Percentiles rank a stretch among this genome's conserved stretches.
phyloP scores from a whole-genome alignment of 2,329 filamentous ascomycete species.

The Neopestalotiopsis sp. region DNA sequence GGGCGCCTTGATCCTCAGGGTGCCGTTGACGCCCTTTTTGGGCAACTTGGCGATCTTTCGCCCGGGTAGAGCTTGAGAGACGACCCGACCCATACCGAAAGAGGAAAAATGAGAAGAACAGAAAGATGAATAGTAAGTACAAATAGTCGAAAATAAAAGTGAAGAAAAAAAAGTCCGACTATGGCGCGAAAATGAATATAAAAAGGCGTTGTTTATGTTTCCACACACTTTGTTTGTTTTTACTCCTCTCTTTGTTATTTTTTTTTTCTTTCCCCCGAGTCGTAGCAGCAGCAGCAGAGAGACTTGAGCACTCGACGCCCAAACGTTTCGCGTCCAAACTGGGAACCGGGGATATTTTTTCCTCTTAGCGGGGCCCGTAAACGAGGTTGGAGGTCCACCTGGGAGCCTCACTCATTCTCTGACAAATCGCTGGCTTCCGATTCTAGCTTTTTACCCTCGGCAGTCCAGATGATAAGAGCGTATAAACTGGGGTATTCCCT shows the following conservation, averaged over 20 bases:
- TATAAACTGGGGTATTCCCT: not conserved
- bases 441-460: not conserved
- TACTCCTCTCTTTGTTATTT: not conserved
- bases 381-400: not conserved
- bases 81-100: not conserved
- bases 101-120: not conserved
- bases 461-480: not conserved
- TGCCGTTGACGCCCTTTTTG: not conserved
- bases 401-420: slow-evolving; percentile 1
- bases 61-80: not conserved
- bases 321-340: not conserved
- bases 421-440: not conserved
- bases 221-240: not conserved
- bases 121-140: not conserved
- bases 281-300: not conserved
- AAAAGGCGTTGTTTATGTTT: not conserved
- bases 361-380: not conserved
- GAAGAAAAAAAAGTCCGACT: not conserved
- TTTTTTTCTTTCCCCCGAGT: not conserved
- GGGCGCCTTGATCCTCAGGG: not conserved
- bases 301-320: not conserved
- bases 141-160: not conserved
- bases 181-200: no score
- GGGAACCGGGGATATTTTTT: slow-evolving; percentile 2
- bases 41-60: not conserved